Conservation (phyloP, 2,329 filamentous ascomycete genomes). For the Nakataea oryzae region DNA sequence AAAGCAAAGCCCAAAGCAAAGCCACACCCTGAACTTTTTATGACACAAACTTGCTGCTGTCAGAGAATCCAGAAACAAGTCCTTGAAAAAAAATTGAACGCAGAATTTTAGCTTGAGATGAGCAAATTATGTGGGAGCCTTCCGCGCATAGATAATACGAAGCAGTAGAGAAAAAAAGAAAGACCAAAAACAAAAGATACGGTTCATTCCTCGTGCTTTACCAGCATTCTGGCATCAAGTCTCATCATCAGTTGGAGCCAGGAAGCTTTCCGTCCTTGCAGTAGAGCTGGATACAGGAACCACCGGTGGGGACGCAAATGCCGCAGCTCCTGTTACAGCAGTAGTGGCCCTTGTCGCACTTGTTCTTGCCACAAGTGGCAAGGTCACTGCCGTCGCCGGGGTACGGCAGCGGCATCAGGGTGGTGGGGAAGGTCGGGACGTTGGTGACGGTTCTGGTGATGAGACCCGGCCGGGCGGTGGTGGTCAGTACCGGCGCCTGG, state of each 20-base stretch:
- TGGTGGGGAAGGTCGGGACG: neutral
- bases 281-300: slow-evolving; percentile 10
- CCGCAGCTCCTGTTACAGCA: slow-evolving; percentile 16
- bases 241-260: neutral
- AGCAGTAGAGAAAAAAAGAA: neutral
- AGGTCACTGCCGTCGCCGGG: neutral
- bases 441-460: neutral
- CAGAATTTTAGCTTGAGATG: neutral
- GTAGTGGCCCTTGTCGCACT: slow-evolving; percentile 6
- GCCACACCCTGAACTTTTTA: neutral
- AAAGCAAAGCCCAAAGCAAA: too few relatives aligned
- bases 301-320: slow-evolving; percentile 10
- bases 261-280: slow-evolving; percentile 4
- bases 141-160: neutral
- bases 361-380: slow-evolving; percentile 9
- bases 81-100: neutral
- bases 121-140: neutral
- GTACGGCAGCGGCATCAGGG: neutral
- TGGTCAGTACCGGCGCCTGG: slow-evolving; percentile 4
- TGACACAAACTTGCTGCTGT: neutral
- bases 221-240: neutral
- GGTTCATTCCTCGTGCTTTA: neutral
- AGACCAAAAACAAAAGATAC: neutral
- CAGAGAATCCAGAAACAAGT: neutral
- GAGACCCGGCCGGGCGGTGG: neutral